These are phyloP conservation scores for Gossypium trilobum DNA, from an alignment of 441 rosid genomes.

Conservation along the genomic window DNA sequence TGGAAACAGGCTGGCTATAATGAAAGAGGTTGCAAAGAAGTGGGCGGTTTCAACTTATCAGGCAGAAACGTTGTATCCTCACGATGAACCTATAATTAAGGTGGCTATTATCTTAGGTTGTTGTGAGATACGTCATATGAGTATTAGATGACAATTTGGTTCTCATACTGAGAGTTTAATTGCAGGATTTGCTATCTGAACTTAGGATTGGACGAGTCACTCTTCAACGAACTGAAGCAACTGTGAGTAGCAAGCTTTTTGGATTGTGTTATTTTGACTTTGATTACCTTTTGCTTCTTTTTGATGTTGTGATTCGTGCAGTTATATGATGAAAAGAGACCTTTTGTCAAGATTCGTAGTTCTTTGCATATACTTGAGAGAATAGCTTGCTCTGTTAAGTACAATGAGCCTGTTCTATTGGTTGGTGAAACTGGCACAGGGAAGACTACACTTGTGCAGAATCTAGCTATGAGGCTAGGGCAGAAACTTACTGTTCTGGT, in stretches of 20 bases:
- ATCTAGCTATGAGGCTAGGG: slow-evolving; percentile 70
- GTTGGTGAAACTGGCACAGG: slow-evolving; percentile 99
- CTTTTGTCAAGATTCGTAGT: slow-evolving; percentile 67
- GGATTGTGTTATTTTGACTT: slow-evolving; percentile 15
- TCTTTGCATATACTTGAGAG: slow-evolving; percentile 72
- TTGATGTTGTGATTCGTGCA: slow-evolving; percentile 29
- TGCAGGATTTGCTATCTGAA: slow-evolving; percentile 49
- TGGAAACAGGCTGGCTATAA: slow-evolving; percentile 42
- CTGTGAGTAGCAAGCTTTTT: slow-evolving; percentile 35
- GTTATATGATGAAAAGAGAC: slow-evolving; percentile 46
- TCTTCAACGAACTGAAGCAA: slow-evolving; percentile 43
- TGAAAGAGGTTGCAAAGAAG: slow-evolving; percentile 52
- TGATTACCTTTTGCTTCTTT: slow-evolving; percentile 17
- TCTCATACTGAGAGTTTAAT: slow-evolving; percentile 25
- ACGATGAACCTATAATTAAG: slow-evolving; percentile 66
- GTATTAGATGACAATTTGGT: slow-evolving; percentile 2
- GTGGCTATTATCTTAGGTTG: slow-evolving; percentile 32
- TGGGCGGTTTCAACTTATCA: slow-evolving; percentile 53
- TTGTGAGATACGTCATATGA: slow-evolving; percentile 7
- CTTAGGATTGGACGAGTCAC: slow-evolving; percentile 71
- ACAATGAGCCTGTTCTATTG: slow-evolving; percentile 88
- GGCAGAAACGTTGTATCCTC: slow-evolving; percentile 36
- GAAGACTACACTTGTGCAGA: slow-evolving; percentile 95
- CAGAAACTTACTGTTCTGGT: slow-evolving; percentile 93
- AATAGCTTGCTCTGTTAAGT: slow-evolving; percentile 73